Evolutionary conservation across 148 eudicot species (phyloP).

Genomic region (Silene uniflora): DNA sequence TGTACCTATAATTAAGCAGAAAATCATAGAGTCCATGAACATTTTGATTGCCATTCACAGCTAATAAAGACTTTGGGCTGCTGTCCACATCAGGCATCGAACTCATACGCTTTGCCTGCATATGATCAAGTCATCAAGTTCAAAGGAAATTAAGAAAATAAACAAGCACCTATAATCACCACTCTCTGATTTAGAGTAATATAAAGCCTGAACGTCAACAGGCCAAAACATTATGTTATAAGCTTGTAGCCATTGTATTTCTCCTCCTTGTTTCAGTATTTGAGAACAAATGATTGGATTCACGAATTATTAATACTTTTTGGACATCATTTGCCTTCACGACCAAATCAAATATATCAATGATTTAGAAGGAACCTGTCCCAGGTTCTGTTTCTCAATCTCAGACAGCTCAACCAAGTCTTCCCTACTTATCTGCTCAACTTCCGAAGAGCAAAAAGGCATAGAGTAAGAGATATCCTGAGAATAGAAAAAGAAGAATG

Average conservation of each 20-base stretch:
- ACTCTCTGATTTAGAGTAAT: no score
- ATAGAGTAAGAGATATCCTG: conserved; percentile 78
- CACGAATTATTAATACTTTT: background rate
- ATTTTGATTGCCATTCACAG: conserved; percentile 60
- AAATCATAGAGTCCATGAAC: conserved; percentile 85
- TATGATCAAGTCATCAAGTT: background rate
- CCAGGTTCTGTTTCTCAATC: conserved; percentile 81
- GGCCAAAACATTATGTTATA: conserved; percentile 4
- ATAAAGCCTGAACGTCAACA: background rate
- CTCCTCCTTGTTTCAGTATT: background rate
- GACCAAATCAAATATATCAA: conserved; percentile 7
- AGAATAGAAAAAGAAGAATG: background rate
- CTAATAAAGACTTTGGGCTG: conserved; percentile 69
- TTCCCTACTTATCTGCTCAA: conserved; percentile 71
- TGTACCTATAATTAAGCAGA: conserved; percentile 64
- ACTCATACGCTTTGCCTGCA: conserved; percentile 61
- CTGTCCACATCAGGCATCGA: conserved; percentile 67
- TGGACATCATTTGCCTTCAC: background rate
- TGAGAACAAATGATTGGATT: background rate
- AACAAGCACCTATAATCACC: background rate
- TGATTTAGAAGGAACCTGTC: conserved; percentile 55
- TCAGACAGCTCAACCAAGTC: conserved; percentile 93
- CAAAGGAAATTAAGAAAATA: background rate
- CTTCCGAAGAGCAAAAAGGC: conserved; percentile 77
- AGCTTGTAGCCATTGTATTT: background rate